Evolutionary conservation across 2,329 filamentous ascomycete species (phyloP).

Genomic region (Pyrenochaeta sp.): DNA sequence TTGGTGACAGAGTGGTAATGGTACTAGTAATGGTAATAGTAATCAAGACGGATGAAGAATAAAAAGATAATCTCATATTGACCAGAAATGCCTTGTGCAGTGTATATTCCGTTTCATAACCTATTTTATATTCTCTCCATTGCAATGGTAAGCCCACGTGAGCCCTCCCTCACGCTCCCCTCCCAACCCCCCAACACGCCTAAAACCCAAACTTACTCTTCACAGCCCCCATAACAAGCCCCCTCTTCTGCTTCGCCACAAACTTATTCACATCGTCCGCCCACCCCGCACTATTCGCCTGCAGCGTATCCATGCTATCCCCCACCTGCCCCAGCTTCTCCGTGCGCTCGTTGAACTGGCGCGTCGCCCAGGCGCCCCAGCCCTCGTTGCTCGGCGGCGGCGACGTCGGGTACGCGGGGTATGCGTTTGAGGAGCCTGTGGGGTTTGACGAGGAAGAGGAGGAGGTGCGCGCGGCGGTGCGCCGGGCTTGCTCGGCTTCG

Average conservation of each 20-base stretch:
- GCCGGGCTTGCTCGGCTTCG: conserved; percentile 68
- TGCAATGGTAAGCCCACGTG: too few species aligned
- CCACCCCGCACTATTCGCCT: conserved; percentile 82
- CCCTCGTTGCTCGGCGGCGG: conserved; percentile 53
- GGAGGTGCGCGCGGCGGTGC: conserved; percentile 43
- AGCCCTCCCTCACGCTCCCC: neutral
- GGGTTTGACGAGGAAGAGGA: too few species aligned
- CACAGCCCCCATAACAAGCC: conserved; percentile 71
- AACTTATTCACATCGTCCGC: conserved; percentile 88
- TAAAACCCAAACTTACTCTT: conserved; percentile 47
- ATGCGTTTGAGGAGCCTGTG: conserved; percentile 44
- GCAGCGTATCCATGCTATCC: conserved; percentile 83
- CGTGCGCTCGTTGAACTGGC: conserved; percentile 88
- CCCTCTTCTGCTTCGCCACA: conserved; percentile 85
- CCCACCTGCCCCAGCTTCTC: conserved; percentile 84
- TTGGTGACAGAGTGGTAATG: too few species aligned
- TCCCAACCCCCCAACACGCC: neutral
- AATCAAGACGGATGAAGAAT: too few species aligned
- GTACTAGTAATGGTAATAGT: too few species aligned
- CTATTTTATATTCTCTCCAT: too few species aligned
- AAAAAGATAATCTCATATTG: too few species aligned
- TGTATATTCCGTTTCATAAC: too few species aligned
- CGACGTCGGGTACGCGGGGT: conserved; percentile 28
- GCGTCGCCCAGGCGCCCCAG: conserved; percentile 79
- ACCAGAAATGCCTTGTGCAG: too few species aligned